phyloP scores from a whole-genome alignment of 768 basidiomycete species.

The Termitomyces sp. region DNA sequence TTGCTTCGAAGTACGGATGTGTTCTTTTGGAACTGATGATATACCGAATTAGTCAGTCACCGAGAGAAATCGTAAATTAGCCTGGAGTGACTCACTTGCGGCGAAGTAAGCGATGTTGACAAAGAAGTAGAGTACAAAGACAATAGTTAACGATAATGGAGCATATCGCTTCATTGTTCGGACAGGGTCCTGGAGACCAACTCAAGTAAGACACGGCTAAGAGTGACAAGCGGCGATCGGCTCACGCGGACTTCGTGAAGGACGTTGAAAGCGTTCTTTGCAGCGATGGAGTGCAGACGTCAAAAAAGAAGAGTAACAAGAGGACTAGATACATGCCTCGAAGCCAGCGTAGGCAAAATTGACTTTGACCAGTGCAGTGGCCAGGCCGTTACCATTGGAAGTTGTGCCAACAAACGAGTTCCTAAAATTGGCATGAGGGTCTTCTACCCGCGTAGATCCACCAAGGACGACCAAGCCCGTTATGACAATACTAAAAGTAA shows the following conservation, averaged over 20 bases:
- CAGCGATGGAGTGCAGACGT: not conserved
- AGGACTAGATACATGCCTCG: slow-evolving; percentile 24
- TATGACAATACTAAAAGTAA: slow-evolving; percentile 39
- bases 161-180: slow-evolving; percentile 45
- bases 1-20: slow-evolving; percentile 41
- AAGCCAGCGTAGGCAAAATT: slow-evolving; percentile 39
- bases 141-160: slow-evolving; percentile 41
- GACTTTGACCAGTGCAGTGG: slow-evolving; percentile 36
- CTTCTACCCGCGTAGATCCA: slow-evolving; percentile 52
- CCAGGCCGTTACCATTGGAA: slow-evolving; percentile 43
- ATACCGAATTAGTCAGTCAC: not conserved
- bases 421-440: slow-evolving; percentile 58
- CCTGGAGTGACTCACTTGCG: slow-evolving; percentile 24
- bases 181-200: slow-evolving; percentile 33
- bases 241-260: slow-evolving; percentile 39
- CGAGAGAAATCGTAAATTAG: not conserved
- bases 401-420: slow-evolving; percentile 58
- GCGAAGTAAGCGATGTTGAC: slow-evolving; percentile 44
- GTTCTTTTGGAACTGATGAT: slow-evolving; percentile 39
- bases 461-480: slow-evolving; percentile 61
- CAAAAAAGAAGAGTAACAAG: no score
- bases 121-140: slow-evolving; percentile 48
- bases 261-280: slow-evolving; percentile 44
- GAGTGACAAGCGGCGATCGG: not conserved
- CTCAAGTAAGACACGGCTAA: not conserved